Conservation (phyloP, 2,329 filamentous ascomycete genomes). For the Dendryphion nanum region DNA sequence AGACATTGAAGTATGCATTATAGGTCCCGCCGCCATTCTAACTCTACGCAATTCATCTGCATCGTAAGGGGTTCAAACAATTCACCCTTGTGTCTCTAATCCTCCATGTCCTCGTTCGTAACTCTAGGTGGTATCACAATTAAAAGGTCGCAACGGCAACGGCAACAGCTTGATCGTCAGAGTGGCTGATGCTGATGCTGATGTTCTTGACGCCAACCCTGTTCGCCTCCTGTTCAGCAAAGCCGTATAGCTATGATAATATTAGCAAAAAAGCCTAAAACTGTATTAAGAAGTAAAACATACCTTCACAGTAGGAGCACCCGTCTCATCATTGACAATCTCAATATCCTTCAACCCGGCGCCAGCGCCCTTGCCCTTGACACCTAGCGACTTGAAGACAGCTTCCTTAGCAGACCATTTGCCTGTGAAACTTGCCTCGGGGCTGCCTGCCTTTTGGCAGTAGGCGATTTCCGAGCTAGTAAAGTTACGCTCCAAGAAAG, state of each 20-base stretch:
- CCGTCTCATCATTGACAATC: constrained; percentile 75
- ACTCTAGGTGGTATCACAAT: too few relatives aligned
- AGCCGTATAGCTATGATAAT: constrained; percentile 70
- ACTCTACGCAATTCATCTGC: too few relatives aligned
- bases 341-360: constrained; percentile 94
- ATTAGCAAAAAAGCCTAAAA: constrained; percentile 11
- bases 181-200: constrained; percentile 93
- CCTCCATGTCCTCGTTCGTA: too few relatives aligned
- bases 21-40: too few relatives aligned
- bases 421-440: constrained; percentile 88
- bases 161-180: constrained; percentile 88
- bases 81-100: too few relatives aligned
- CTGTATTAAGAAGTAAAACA: constrained; percentile 40
- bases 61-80: too few relatives aligned
- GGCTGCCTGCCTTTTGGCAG: constrained; percentile 74
- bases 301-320: constrained; percentile 82
- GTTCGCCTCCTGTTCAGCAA: constrained; percentile 79
- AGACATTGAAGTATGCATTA: too few relatives aligned
- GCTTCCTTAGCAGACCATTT: constrained; percentile 98
- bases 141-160: constrained; percentile 84
- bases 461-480: constrained; percentile 80
- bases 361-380: constrained; percentile 81
- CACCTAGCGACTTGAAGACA: constrained; percentile 94
- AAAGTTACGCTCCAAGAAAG: constrained; percentile 93
- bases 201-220: constrained; percentile 84